Percentiles rank a stretch among this genome's conserved stretches.
Evolutionary conservation across 2,329 filamentous ascomycete genomes (phyloP).

Genomic region (Colletotrichum filicis): DNA sequence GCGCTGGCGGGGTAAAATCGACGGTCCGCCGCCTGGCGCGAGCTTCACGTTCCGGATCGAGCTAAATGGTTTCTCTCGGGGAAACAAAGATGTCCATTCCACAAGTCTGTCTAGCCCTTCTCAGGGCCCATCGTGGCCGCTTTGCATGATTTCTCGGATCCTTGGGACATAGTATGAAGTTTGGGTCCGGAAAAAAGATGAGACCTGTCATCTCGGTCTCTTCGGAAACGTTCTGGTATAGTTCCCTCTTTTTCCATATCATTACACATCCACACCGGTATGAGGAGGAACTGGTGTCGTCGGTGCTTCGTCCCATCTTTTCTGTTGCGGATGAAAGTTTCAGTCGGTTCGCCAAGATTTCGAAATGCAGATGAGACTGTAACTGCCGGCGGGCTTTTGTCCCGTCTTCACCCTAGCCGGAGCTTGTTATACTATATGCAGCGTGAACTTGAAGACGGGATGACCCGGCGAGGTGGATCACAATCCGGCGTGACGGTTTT

Average conservation of each 20-base stretch:
- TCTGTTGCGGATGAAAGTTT: constrained; percentile 27
- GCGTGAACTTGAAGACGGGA: background rate
- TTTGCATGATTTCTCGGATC: background rate
- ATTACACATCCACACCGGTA: background rate
- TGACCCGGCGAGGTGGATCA: background rate
- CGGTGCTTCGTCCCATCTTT: constrained; percentile 11
- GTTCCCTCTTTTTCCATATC: background rate
- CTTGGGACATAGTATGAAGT: background rate
- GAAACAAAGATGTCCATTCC: background rate
- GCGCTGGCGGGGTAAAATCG: constrained; percentile 21
- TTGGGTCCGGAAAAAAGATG: background rate
- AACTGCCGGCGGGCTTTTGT: constrained; percentile 1
- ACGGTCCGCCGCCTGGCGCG: constrained; percentile 22
- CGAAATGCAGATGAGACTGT: background rate
- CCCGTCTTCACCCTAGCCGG: background rate
- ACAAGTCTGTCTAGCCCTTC: background rate
- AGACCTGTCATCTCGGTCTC: constrained; percentile 12
- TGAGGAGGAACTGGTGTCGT: background rate
- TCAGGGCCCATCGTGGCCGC: background rate
- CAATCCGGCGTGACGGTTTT: background rate
- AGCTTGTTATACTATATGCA: background rate
- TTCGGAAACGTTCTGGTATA: background rate
- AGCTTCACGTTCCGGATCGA: constrained; percentile 26
- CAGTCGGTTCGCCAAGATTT: constrained; percentile 9
- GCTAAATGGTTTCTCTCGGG: constrained; percentile 5